Percentiles rank a stretch among this genome's conserved stretches.
Conservation (phyloP, 176 grass and related monocot species). For the Carex parvula region DNA sequence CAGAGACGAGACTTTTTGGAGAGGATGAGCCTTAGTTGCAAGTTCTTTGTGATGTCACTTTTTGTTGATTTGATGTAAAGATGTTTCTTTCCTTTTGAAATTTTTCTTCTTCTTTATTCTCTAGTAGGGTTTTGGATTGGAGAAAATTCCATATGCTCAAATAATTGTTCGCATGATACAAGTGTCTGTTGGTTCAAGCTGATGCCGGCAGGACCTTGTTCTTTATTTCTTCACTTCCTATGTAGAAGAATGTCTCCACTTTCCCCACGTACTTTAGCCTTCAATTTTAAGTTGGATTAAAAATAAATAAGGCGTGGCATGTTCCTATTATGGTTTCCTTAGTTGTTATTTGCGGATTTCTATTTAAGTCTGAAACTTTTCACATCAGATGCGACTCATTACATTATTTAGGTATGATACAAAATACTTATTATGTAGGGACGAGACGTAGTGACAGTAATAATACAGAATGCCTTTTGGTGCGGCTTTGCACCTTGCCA, state of each 20-base stretch:
- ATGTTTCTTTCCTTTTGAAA: not conserved
- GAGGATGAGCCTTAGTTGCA: not conserved
- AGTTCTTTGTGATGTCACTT: not conserved
- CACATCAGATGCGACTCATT: too few relatives aligned
- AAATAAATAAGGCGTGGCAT: not conserved
- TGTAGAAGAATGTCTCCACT: not conserved
- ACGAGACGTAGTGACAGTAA: too few relatives aligned
- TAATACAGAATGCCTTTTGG: too few relatives aligned
- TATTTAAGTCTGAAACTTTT: too few relatives aligned
- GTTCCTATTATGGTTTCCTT: too few relatives aligned
- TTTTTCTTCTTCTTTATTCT: not conserved
- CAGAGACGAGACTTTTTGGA: not conserved
- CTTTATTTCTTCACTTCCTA: not conserved
- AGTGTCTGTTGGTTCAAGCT: not conserved
- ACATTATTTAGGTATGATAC: too few relatives aligned
- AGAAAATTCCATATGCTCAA: not conserved
- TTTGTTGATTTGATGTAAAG: conserved; percentile 14
- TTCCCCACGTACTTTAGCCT: not conserved
- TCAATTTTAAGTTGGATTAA: not conserved
- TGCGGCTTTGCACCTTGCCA: too few relatives aligned
- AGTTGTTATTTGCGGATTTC: too few relatives aligned
- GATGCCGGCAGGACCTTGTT: not conserved
- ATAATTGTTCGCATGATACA: not conserved
- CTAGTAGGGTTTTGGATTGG: not conserved
- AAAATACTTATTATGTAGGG: too few relatives aligned